These are phyloP conservation scores for Hygrophorus russula DNA, from an alignment of 768 basidiomycete species.

Conservation along the genomic window DNA sequence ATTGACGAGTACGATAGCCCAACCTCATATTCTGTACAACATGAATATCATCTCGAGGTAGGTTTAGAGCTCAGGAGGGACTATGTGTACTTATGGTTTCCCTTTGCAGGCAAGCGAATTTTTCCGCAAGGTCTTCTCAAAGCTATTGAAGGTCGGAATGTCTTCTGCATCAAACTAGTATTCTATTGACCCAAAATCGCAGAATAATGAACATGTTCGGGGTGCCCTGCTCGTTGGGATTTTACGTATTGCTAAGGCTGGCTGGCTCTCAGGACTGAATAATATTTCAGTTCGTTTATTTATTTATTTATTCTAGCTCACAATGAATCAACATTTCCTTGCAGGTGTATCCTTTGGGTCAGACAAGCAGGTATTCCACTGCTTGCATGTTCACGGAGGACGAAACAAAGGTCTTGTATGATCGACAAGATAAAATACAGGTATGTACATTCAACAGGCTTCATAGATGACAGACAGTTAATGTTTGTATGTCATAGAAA, in stretches of 20 bases:
- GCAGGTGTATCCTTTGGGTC: constrained; percentile 1
- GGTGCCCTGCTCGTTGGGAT: constrained; percentile 2
- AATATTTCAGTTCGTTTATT: not conserved
- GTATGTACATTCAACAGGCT: too few species aligned
- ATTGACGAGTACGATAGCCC: constrained; percentile 4
- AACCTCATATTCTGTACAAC: not conserved
- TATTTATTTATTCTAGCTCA: not conserved
- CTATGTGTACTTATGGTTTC: not conserved
- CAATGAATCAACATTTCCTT: too few species aligned
- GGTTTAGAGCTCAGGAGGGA: not conserved
- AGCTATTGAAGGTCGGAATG: constrained; percentile 1
- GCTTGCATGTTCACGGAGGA: constrained; percentile 5
- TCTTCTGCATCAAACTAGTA: not conserved
- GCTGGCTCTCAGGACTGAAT: constrained; percentile 1
- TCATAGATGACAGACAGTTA: too few species aligned
- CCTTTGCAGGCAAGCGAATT: constrained; percentile 1
- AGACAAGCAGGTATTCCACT: not conserved
- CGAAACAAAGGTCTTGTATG: constrained; percentile 1
- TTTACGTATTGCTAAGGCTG: constrained; percentile 1
- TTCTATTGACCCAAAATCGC: not conserved
- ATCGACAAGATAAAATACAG: not conserved
- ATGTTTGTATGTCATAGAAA: not conserved
- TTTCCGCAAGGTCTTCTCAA: constrained; percentile 2
- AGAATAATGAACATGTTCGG: constrained; percentile 2
- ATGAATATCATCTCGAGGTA: not conserved